Evolutionary conservation across 371 early-diverging fungal species (phyloP).

Genomic region (Mucor irregularis): DNA sequence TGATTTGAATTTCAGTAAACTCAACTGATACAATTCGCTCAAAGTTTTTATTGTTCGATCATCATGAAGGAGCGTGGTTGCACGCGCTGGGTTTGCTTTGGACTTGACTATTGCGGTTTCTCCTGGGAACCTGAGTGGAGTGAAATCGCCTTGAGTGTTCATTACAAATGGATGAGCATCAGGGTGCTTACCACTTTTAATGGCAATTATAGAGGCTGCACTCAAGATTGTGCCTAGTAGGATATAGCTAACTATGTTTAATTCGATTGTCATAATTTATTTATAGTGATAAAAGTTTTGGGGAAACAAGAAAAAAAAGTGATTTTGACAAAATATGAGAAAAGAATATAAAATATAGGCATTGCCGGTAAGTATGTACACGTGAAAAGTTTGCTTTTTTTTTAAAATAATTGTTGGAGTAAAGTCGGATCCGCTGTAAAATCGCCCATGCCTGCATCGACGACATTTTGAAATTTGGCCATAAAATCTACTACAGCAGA

Average conservation of each 20-base stretch:
- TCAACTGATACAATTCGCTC: constrained; percentile 36
- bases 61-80: constrained; percentile 20
- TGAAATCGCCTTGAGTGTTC: constrained; percentile 55
- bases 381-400: no score
- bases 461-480: constrained; percentile 17
- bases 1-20: constrained; percentile 13
- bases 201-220: constrained; percentile 15
- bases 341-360: no score
- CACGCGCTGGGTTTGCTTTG: constrained; percentile 50
- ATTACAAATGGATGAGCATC: constrained; percentile 71
- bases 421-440: constrained; percentile 12
- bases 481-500: constrained; percentile 12
- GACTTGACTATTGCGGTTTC: constrained; percentile 66
- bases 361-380: no score
- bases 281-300: neutral
- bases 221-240: constrained; percentile 16
- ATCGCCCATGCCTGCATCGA: constrained; percentile 19
- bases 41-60: constrained; percentile 28
- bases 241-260: constrained; percentile 17
- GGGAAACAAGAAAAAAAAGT: neutral
- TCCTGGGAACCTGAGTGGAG: constrained; percentile 45
- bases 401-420: constrained; percentile 18
- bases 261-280: constrained; percentile 11
- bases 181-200: constrained; percentile 52
- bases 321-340: no score